Conservation (phyloP, 1,284 basidiomycete genomes). For the Tylopilus microsporus region DNA sequence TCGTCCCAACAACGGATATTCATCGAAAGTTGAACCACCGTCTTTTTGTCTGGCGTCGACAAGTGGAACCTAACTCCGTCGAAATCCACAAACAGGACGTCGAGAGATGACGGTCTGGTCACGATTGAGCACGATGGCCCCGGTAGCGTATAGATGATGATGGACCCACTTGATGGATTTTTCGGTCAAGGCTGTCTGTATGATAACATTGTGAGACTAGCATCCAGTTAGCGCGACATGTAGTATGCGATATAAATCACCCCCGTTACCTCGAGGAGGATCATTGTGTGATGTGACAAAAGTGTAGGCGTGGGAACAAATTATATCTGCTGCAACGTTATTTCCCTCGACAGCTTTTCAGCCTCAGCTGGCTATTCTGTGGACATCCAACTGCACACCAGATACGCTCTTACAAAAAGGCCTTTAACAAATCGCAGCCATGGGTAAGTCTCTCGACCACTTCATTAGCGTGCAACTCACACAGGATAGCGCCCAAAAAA, state of each 20-base stretch:
- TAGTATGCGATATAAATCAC: conserved; percentile 5
- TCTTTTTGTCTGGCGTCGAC: conserved; percentile 81
- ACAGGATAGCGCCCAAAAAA: conserved; percentile 66
- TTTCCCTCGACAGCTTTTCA: conserved; percentile 26
- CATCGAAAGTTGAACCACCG: conserved; percentile 85
- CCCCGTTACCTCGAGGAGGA: conserved; percentile 60
- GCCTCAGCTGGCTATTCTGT: neutral
- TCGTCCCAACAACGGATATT: conserved; percentile 97
- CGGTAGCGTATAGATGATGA: neutral
- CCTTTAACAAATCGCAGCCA: conserved; percentile 13
- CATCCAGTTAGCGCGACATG: conserved; percentile 9
- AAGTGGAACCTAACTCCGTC: conserved; percentile 95
- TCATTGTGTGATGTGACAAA: conserved; percentile 42
- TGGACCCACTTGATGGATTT: conserved; percentile 73
- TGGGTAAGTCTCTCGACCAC: conserved; percentile 21
- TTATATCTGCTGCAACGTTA: conserved; percentile 16
- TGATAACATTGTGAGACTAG: conserved; percentile 88
- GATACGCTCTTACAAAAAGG: conserved; percentile 12
- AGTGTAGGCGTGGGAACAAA: conserved; percentile 29
- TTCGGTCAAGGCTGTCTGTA: conserved; percentile 86
- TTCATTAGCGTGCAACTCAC: conserved; percentile 13
- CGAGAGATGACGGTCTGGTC: conserved; percentile 78
- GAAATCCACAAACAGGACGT: conserved; percentile 96
- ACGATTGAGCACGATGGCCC: conserved; percentile 14
- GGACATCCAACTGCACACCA: conserved; percentile 3